Conservation (phyloP, 1,139 yeast genomes). For the Petasospora fabianii region DNA sequence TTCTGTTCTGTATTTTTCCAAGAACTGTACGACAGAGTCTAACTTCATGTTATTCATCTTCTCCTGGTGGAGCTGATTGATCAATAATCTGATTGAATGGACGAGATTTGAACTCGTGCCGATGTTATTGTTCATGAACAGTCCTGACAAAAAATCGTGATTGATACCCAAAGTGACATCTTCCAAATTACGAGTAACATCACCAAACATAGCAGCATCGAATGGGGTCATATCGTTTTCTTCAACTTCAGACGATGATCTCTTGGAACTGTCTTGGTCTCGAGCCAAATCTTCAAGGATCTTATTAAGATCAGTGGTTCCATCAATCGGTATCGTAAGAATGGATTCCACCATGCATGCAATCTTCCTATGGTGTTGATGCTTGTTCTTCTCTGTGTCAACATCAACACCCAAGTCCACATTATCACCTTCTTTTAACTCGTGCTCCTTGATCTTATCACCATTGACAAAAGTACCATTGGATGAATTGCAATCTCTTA, state of each 20-base stretch:
- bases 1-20: slow-evolving; percentile 28
- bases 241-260: not conserved
- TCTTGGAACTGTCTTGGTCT: not conserved
- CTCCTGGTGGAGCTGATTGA: slow-evolving; percentile 45
- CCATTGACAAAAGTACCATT: slow-evolving; percentile 94
- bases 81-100: slow-evolving; percentile 40
- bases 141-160: slow-evolving; percentile 54
- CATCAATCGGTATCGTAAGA: slow-evolving; percentile 46
- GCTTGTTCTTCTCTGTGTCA: slow-evolving; percentile 57
- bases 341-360: slow-evolving; percentile 76
- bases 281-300: slow-evolving; percentile 17
- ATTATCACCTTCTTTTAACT: slow-evolving; percentile 69
- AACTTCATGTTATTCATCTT: slow-evolving; percentile 42
- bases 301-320: slow-evolving; percentile 19
- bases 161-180: slow-evolving; percentile 56
- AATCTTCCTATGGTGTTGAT: slow-evolving; percentile 68
- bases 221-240: slow-evolving; percentile 34
- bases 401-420: slow-evolving; percentile 91
- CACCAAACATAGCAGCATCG: slow-evolving; percentile 80
- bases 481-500: slow-evolving; percentile 84
- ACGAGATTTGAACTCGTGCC: slow-evolving; percentile 53
- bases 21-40: slow-evolving; percentile 38
- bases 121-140: slow-evolving; percentile 59
- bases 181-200: slow-evolving; percentile 57
- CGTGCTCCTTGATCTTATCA: slow-evolving; percentile 59